Evolutionary conservation across 805 yeast genomes (phyloP), one percentile per base, ranked within the genome.

Genomic region (Candida awuae): DNA sequence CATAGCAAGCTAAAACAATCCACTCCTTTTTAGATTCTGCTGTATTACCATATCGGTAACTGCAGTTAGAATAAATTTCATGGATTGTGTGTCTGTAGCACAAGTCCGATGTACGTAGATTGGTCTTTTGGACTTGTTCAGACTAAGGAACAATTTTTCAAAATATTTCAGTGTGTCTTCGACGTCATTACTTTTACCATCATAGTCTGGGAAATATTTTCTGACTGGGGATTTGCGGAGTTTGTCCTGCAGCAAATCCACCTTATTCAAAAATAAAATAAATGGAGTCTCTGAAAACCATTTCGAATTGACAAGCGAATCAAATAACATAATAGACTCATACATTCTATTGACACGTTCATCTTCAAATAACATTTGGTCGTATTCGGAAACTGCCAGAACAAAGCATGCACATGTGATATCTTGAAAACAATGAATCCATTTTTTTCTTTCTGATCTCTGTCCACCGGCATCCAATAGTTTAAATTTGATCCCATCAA

Each of bases 401-500:
- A 90, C 95, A 59, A 86, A 92, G 28, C 90, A 59, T 0, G 94
- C 81, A 4, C 94, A 84, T 1, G 95, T 82, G 35, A 90, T 84
- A 45, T 83, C 85, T 53, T 88, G 92, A 61, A 88, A 88, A 54
- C 94, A 85, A 55, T 87, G 95, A 46, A 88, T 84, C 97, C 97
- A 88, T 58, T 88, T 88, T 50, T 81, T 77, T 44, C 97, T 70
- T 58, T 88, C 97, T 16, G 85, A 76, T 44, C 96, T 65, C 62
- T 88, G 97, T 2, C 98, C 98, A 38, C 98, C 98, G 4, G 96
- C 97, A 67, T 92, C 98, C 32, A 87, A 64, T 30, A 92, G 84
- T 52, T 77, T 78, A 56, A 88, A 80, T 47, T 69, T 74, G 34
- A 77, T 71, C 8, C 77, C 75, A 35, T 67, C 66, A 44, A 90